phyloP scores from a whole-genome alignment of 768 basidiomycete species.

The Lentinula lateritia region DNA sequence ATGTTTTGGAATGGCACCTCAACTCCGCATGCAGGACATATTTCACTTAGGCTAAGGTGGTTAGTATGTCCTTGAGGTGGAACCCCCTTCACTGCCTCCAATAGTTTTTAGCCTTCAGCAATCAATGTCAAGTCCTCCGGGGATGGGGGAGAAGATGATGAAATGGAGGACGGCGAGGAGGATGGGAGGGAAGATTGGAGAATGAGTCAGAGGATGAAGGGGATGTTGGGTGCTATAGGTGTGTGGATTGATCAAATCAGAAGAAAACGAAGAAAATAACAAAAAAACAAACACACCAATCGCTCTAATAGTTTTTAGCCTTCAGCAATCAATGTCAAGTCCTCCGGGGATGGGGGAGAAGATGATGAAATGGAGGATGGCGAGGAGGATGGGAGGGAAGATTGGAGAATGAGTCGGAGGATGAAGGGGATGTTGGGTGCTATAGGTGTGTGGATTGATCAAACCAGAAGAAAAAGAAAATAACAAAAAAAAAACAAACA shows the following conservation, averaged over 20 bases:
- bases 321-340: slow-evolving; percentile 26
- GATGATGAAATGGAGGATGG: too few relatives aligned
- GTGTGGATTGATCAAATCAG: background rate
- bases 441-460: slow-evolving; percentile 18
- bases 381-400: slow-evolving; percentile 37
- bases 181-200: slow-evolving; percentile 54
- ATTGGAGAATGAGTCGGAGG: slow-evolving; percentile 54
- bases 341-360: slow-evolving; percentile 22
- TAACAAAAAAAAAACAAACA: slow-evolving; percentile 37
- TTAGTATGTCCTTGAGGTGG: slow-evolving; percentile 23
- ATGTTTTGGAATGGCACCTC: slow-evolving; percentile 56
- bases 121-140: slow-evolving; percentile 27
- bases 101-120: slow-evolving; percentile 28
- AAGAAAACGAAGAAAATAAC: slow-evolving; percentile 13
- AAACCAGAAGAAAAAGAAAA: background rate
- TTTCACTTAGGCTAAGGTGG: slow-evolving; percentile 50
- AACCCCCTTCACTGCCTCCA: slow-evolving; percentile 17
- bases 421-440: slow-evolving; percentile 64
- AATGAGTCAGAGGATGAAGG: slow-evolving; percentile 59
- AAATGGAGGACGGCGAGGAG: too few relatives aligned
- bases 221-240: slow-evolving; percentile 48
- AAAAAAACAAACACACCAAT: slow-evolving; percentile 38
- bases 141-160: slow-evolving; percentile 12
- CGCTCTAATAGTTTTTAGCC: slow-evolving; percentile 16
- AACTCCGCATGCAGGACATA: slow-evolving; percentile 69